Base-by-base conservation (phyloP, 345 rosid species). In the Mercurialis annua region DNA sequence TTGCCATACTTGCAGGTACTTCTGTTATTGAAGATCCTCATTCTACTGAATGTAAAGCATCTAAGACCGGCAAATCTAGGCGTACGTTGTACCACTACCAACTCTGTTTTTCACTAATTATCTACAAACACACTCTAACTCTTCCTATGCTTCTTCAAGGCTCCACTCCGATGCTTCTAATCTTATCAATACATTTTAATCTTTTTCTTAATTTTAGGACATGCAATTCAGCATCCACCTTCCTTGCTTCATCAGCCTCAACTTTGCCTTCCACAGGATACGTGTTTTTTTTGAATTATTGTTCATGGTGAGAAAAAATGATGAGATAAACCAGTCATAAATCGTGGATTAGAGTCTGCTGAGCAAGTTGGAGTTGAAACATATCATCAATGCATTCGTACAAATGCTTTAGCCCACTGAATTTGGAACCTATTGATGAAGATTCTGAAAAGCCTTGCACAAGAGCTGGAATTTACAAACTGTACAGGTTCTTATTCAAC, bases 1-100 rank as follows among this genome's bases (percentile, higher is more conserved):
- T 91, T 20, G 84, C 87, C 2, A 55, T 80, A 62, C 85, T 94
- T 30, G 87, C 95, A 18, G 90, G 85, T 47, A 68, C 85, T 26
- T 73, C 84, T 60, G 77, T 78, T 30, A 38, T 61, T 2, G 92
- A 87, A 72, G 96, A 87, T 77, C 87, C 89, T 30, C 87, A 89
- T 68, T 81, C 84, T 43, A 70, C 83, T 7, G 82, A 86, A 11
- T 86, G 85, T 57, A 89, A 76, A 75, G 92, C 96, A 27, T 97
- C 99, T 0, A 97, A 94, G 83, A 75, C 78, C 9, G 85, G 96
- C 42, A 87, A 91, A 50, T 83, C 92, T 42, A 76, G 62, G 17
- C 83, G n/a, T n/a, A n/a, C n/a, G 71, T 3, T 78, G 77, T 24
- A 80, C 85, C 34, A 83, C 97, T 20, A 61, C 87, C 27, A 90